phyloP scores from a whole-genome alignment of 2,329 filamentous ascomycete genomes.

The Microcyclospora pomicola region DNA sequence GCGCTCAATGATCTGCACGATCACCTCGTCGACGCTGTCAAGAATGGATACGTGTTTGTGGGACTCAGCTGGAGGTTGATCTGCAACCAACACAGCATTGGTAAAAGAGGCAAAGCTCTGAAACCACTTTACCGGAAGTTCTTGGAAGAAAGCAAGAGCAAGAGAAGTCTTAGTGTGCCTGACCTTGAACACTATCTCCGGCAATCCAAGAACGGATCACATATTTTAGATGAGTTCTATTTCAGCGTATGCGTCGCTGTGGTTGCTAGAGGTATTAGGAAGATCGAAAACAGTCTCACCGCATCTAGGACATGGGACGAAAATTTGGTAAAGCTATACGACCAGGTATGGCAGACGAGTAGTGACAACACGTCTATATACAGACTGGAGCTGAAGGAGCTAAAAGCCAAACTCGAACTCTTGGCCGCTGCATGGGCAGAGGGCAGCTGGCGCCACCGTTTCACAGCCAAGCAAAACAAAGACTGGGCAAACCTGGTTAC shows the following conservation, averaged over 20 bases:
- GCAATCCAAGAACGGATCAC: slow-evolving; percentile 12
- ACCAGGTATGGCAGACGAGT: slow-evolving; percentile 4
- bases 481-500: too few relatives aligned
- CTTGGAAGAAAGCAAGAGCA: neutral
- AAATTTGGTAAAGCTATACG: slow-evolving; percentile 3
- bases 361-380: neutral
- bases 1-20: slow-evolving; percentile 29
- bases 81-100: slow-evolving; percentile 34
- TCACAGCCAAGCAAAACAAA: slow-evolving; percentile 1
- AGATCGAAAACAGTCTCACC: slow-evolving; percentile 7
- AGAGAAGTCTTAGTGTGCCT: slow-evolving; percentile 20
- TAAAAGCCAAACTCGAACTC: neutral
- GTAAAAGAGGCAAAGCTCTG: slow-evolving; percentile 34
- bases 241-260: slow-evolving; percentile 17
- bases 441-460: neutral
- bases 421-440: neutral
- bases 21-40: slow-evolving; percentile 31
- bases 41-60: slow-evolving; percentile 37
- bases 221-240: slow-evolving; percentile 48
- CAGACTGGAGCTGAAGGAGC: slow-evolving; percentile 2
- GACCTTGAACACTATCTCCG: slow-evolving; percentile 11
- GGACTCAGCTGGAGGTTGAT: slow-evolving; percentile 34
- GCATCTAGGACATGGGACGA: slow-evolving; percentile 6
- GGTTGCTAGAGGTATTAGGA: too few relatives aligned
- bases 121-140: too few relatives aligned